Evolutionary conservation across 2,329 filamentous ascomycete genomes (phyloP).

Genomic region (Venturia nashicola): DNA sequence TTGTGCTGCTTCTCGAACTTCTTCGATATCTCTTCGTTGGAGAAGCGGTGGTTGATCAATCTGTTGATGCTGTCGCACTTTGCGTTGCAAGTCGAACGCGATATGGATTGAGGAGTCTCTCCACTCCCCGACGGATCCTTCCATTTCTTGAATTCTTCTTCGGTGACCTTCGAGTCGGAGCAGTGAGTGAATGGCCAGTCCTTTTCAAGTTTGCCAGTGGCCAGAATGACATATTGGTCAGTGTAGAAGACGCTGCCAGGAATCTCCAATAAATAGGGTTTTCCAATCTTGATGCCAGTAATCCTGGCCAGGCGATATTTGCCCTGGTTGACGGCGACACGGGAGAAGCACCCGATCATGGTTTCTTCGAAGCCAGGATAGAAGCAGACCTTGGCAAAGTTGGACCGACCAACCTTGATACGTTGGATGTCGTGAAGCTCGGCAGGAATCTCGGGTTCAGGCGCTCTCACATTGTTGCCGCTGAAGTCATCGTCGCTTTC

Average conservation of each 20-base stretch:
- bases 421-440: conserved; percentile 74
- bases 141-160: conserved; percentile 73
- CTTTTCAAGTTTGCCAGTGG: conserved; percentile 71
- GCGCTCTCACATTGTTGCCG: not conserved
- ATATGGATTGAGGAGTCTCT: conserved; percentile 62
- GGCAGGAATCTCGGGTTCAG: conserved; percentile 48
- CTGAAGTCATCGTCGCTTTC: conserved; percentile 42
- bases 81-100: conserved; percentile 48
- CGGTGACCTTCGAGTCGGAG: conserved; percentile 75
- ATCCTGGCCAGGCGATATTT: conserved; percentile 83
- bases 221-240: conserved; percentile 70
- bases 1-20: conserved; percentile 58
- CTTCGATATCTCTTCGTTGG: conserved; percentile 66
- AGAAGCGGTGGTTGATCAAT: conserved; percentile 70
- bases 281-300: conserved; percentile 70
- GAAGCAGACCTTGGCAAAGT: conserved; percentile 86
- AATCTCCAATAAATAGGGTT: conserved; percentile 72
- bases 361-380: conserved; percentile 78
- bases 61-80: conserved; percentile 56
- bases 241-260: conserved; percentile 67
- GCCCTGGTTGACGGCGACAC: conserved; percentile 72
- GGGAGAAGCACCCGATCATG: conserved; percentile 73
- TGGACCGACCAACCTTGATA: conserved; percentile 68
- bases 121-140: conserved; percentile 43
- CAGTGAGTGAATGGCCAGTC: conserved; percentile 85